Conservation (phyloP, 2,329 filamentous ascomycete species). For the Grosmannia clavigera region DNA sequence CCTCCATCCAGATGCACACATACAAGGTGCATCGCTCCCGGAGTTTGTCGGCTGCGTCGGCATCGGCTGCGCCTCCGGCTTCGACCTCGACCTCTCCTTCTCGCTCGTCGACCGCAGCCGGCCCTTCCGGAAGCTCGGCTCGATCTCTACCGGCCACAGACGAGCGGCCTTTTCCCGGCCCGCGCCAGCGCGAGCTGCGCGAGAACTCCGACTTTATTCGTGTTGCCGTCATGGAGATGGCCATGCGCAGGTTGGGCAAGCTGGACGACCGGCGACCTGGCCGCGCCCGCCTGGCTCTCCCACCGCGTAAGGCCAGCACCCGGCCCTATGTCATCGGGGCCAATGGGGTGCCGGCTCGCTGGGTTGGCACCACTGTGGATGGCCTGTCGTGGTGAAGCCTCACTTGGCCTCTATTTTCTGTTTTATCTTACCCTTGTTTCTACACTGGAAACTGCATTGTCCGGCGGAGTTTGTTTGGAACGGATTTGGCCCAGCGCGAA, state of each 20-base stretch:
- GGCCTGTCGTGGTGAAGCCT: neutral
- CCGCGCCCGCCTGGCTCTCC: constrained; percentile 55
- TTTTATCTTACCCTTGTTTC: neutral
- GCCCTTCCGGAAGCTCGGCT: neutral
- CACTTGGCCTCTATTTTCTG: neutral
- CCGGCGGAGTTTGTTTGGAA: neutral
- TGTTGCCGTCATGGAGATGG: constrained; percentile 60
- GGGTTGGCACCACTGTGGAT: constrained; percentile 24
- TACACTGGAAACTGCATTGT: neutral
- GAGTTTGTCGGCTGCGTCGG: neutral
- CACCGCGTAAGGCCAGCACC: constrained; percentile 43
- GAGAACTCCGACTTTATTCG: constrained; percentile 61
- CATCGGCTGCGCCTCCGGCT: neutral
- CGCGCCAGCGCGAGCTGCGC: constrained; percentile 53
- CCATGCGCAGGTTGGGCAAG: constrained; percentile 55
- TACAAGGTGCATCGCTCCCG: constrained; percentile 40
- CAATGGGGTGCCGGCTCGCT: constrained; percentile 47
- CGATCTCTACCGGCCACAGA: neutral
- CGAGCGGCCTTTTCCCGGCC: constrained; percentile 23
- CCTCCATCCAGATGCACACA: constrained; percentile 61
- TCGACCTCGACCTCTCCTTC: neutral
- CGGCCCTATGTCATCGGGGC: constrained; percentile 43
- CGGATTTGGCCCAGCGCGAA: neutral
- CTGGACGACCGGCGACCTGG: constrained; percentile 54
- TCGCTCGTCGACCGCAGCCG: neutral